These are phyloP conservation scores for Urtica urens DNA, from an alignment of 306 rosid species.

Conservation along the genomic window DNA sequence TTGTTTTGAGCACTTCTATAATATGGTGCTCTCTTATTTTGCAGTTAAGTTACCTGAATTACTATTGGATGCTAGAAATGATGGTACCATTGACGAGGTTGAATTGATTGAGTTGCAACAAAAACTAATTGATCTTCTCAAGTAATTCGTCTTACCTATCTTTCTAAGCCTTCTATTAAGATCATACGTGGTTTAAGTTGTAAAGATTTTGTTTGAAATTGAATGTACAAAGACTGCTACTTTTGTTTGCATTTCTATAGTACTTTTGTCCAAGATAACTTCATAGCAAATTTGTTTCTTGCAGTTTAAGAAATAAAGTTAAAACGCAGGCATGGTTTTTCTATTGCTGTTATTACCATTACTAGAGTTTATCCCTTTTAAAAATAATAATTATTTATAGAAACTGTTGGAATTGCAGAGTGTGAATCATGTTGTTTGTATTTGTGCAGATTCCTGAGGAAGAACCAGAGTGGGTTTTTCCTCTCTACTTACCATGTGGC, in stretches of 20 bases:
- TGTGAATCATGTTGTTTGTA: not conserved
- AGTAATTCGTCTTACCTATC: conserved; percentile 24
- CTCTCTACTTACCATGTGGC: conserved; percentile 52
- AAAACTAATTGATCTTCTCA: conserved; percentile 59
- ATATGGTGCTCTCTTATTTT: conserved; percentile 17
- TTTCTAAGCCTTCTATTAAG: not conserved
- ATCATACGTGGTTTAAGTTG: no score
- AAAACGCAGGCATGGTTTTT: no score
- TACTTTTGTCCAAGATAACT: no score
- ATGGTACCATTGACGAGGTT: conserved; percentile 58
- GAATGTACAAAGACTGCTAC: no score
- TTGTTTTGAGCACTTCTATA: no score
- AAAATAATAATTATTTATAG: not conserved
- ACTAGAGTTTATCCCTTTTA: no score
- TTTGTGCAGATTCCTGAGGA: conserved; percentile 60
- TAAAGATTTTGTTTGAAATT: no score
- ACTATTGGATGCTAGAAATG: conserved; percentile 39
- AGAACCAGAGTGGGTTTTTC: conserved; percentile 47
- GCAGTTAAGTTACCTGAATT: conserved; percentile 85
- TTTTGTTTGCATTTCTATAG: no score
- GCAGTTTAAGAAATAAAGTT: no score
- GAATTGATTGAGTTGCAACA: conserved; percentile 43
- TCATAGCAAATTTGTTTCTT: no score
- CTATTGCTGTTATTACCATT: no score
- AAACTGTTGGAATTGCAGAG: no score